These are phyloP conservation scores for Achlya hypogyna DNA, from an alignment of 352 stramenopile genomes.

Conservation along the genomic window DNA sequence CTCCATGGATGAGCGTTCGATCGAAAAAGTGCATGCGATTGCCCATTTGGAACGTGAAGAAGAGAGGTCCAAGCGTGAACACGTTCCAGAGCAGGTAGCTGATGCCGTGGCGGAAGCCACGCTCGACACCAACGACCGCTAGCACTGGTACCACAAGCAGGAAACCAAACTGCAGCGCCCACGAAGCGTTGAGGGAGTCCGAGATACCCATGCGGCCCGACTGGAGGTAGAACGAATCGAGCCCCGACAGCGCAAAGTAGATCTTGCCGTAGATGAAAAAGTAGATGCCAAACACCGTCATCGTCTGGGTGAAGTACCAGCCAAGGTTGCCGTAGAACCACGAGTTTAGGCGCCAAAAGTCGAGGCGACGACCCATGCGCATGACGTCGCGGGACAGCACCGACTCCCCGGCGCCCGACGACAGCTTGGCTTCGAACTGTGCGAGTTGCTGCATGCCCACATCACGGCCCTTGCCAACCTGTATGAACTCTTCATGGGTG, in stretches of 20 bases:
- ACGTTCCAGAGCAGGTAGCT: slow-evolving; percentile 75
- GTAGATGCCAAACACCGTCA: slow-evolving; percentile 76
- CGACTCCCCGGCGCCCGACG: slow-evolving; percentile 14
- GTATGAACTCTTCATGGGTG: slow-evolving; percentile 15
- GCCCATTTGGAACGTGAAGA: slow-evolving; percentile 83
- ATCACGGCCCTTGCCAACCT: slow-evolving; percentile 19
- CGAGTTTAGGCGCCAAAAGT: slow-evolving; percentile 19
- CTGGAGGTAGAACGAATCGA: slow-evolving; percentile 83
- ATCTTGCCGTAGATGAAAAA: slow-evolving; percentile 76
- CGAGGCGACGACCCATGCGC: slow-evolving; percentile 9
- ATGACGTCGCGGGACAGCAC: slow-evolving; percentile 17
- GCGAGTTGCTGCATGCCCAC: slow-evolving; percentile 19
- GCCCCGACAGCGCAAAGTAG: slow-evolving; percentile 68
- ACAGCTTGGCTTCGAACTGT: slow-evolving; percentile 20
- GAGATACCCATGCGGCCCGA: slow-evolving; percentile 80
- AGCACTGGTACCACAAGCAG: slow-evolving; percentile 82
- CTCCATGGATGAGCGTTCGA: slow-evolving; percentile 75
- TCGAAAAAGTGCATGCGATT: slow-evolving; percentile 84
- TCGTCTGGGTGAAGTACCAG: slow-evolving; percentile 80
- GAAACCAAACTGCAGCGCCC: slow-evolving; percentile 86
- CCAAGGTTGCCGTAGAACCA: slow-evolving; percentile 85
- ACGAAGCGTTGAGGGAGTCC: slow-evolving; percentile 75
- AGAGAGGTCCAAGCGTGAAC: slow-evolving; percentile 71
- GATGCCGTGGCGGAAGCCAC: slow-evolving; percentile 70
- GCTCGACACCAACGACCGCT: slow-evolving; percentile 73